Percentiles rank a stretch among this genome's conserved stretches.
Evolutionary conservation across 2,329 filamentous ascomycete species (phyloP).

Genomic region (Penicillium sp.): DNA sequence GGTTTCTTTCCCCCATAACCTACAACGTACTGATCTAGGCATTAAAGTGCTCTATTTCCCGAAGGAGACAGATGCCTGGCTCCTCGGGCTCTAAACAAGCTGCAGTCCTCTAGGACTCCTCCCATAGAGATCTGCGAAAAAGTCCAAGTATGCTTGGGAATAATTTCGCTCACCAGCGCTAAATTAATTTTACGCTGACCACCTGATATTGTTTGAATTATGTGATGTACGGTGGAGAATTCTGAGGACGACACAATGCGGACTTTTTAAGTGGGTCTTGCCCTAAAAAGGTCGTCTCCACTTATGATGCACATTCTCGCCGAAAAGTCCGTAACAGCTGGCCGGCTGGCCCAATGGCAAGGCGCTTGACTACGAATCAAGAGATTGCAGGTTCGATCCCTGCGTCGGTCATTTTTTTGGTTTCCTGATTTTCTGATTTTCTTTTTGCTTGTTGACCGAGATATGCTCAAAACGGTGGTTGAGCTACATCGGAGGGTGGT

Average conservation of each 20-base stretch:
- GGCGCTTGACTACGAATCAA: constrained; percentile 54
- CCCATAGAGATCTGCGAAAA: background rate
- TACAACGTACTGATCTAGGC: no score
- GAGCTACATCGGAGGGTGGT: background rate
- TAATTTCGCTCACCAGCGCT: background rate
- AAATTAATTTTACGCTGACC: background rate
- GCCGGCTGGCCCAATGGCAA: constrained; percentile 50
- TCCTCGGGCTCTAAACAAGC: no score
- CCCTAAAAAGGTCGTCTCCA: background rate
- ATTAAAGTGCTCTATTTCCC: no score
- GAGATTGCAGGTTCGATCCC: constrained; percentile 51
- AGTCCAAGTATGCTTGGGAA: background rate
- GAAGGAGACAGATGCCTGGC: no score
- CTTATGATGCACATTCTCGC: background rate
- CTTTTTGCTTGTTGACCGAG: background rate
- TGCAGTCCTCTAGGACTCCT: no score
- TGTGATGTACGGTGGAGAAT: no score
- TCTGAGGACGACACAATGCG: background rate
- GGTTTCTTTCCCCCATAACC: no score
- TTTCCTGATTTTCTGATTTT: background rate
- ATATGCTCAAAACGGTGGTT: background rate
- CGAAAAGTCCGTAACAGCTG: background rate
- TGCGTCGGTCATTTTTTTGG: constrained; percentile 20
- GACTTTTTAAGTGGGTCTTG: background rate
- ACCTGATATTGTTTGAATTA: background rate